phyloP scores from a whole-genome alignment of 495 filamentous ascomycete genomes.

The Talaromyces proteolyticus region DNA sequence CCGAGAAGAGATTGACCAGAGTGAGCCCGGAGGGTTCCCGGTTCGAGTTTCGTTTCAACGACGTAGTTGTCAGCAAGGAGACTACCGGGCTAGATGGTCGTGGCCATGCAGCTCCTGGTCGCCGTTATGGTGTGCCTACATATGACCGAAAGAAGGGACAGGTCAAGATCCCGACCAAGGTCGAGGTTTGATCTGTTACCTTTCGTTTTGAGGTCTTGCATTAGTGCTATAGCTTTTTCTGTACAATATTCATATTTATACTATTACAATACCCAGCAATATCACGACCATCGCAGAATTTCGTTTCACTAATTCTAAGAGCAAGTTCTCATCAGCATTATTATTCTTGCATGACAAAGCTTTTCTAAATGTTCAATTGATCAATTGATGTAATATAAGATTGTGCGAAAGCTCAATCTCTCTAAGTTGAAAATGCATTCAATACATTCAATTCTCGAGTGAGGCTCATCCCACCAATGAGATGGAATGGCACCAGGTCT shows the following conservation, averaged over 20 bases:
- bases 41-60: constrained; percentile 78
- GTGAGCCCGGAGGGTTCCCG: constrained; percentile 47
- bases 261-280: too few species aligned
- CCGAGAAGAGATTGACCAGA: constrained; percentile 32
- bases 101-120: constrained; percentile 49
- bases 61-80: constrained; percentile 49
- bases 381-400: too few species aligned
- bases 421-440: too few species aligned
- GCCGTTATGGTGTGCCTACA: constrained; percentile 63
- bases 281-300: too few species aligned
- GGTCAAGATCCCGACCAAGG: constrained; percentile 65
- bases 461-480: too few species aligned
- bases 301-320: too few species aligned
- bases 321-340: too few species aligned
- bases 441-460: too few species aligned
- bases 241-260: background rate
- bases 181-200: constrained; percentile 34
- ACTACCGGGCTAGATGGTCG: constrained; percentile 57
- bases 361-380: too few species aligned
- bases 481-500: too few species aligned
- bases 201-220: background rate
- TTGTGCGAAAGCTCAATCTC: too few species aligned
- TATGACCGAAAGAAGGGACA: constrained; percentile 68
- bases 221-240: background rate
- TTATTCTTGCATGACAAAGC: too few species aligned